Base-by-base conservation (phyloP, 495 filamentous ascomycete species). In the Tuber aestivum region DNA sequence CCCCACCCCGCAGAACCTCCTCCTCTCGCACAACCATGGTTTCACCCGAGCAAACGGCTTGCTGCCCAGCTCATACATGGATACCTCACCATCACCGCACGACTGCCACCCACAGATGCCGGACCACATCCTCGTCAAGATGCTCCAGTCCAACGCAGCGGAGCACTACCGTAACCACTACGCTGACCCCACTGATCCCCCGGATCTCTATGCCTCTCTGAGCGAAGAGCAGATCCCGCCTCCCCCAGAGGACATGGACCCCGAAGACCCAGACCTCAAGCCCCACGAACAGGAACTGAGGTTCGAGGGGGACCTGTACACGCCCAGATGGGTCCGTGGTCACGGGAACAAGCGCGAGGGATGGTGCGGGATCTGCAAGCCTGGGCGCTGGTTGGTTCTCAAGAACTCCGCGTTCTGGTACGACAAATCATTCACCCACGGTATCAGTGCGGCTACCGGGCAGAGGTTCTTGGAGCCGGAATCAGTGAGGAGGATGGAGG, bases 341-440 rank as follows among this genome's bases (percentile, higher is more conserved):
- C 90, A 92, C 77, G 92, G 92, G 21, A 92, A 93, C 84, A 93
- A 92, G 85, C 89, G 92, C 44, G 92, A 94, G 83, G 92, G 92
- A 9, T 94, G 92, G 92, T 94, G 92, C 76, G 92, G 92, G 20
- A 91, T 93, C 79, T 94, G 92, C 85, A 92, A 92, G 81, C 92
- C 92, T 7, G 92, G 92, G 9, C 87, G 92, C 65, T 94, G 92
- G 92, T 86, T 94, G 20, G 92, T 93, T 27, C 84, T 94, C 73
- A 94, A 94, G 85, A 94, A 94, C 83, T 92, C 90, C 75, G 92
- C 92, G 18, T 94, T 92, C 84, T 94, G 92, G 92, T 94, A 94
- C 82, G 92, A 94, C 85, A 94, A 93, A 83, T 90, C 88, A 74
- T 94, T 94, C 82, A 92, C 90, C 3, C 92, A 94, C 74, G 92